Evolutionary conservation across 2,329 filamentous ascomycete genomes (phyloP).

Genomic region (Pseudocercospora fijiensis): DNA sequence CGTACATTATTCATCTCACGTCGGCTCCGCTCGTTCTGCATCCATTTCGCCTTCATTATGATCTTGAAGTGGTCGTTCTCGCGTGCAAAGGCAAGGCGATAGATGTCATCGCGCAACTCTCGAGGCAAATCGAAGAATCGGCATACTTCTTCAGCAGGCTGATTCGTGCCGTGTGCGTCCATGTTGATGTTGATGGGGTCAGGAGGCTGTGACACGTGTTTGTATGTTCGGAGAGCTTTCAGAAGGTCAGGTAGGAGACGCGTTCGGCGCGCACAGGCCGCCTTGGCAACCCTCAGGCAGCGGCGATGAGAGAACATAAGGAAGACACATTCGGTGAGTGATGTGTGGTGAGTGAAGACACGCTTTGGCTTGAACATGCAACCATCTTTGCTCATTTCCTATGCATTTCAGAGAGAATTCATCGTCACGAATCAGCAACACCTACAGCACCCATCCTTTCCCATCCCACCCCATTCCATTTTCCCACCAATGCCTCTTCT

Average conservation of each 20-base stretch:
- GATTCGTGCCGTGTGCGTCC: not conserved
- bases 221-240: not conserved
- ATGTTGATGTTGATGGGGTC: not conserved
- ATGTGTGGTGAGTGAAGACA: no score
- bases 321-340: no score
- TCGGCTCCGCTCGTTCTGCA: slow-evolving; percentile 1
- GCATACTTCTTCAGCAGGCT: not conserved
- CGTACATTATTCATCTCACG: not conserved
- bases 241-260: not conserved
- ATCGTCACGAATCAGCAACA: not conserved
- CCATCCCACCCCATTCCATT: not conserved
- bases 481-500: not conserved
- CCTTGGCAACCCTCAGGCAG: no score
- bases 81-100: not conserved
- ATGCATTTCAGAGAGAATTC: not conserved
- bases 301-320: no score
- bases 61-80: not conserved
- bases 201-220: not conserved
- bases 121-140: slow-evolving; percentile 4
- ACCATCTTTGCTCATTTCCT: not conserved
- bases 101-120: slow-evolving; percentile 6
- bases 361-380: not conserved
- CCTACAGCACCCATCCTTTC: not conserved
- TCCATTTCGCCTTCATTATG: not conserved
- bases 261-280: not conserved